Percentiles rank a stretch among this genome's conserved stretches.
Conservation (phyloP, 148 eudicot species). For the Camellia granthamiana region DNA sequence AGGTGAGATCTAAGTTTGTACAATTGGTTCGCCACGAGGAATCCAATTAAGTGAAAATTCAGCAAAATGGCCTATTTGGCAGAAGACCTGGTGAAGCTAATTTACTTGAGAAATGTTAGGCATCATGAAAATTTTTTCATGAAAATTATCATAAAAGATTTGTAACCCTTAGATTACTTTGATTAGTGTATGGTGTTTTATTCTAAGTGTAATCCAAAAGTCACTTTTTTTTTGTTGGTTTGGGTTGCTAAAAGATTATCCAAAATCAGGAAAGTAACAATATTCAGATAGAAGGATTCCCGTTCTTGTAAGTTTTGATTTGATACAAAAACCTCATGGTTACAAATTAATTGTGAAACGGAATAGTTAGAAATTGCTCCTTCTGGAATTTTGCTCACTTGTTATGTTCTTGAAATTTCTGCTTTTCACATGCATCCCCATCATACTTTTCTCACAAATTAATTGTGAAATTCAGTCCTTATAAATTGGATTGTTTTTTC, state of each 20-base stretch:
- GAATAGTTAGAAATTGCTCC: background rate
- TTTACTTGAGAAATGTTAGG: too few relatives aligned
- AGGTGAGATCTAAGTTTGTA: slow-evolving; percentile 54
- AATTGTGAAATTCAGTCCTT: background rate
- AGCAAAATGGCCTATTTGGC: background rate
- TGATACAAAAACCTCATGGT: background rate
- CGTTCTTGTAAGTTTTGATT: background rate
- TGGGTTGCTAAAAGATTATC: too few relatives aligned
- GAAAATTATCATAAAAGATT: too few relatives aligned
- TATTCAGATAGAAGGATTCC: background rate
- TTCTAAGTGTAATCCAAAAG: too few relatives aligned
- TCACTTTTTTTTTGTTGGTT: background rate
- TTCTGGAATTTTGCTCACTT: too few relatives aligned
- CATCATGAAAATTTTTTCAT: too few relatives aligned
- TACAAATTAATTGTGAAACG: background rate
- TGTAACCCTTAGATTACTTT: too few relatives aligned
- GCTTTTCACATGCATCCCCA: background rate
- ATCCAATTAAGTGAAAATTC: slow-evolving; percentile 23
- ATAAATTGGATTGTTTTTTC: too few relatives aligned
- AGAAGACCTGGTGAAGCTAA: background rate
- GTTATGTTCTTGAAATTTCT: background rate
- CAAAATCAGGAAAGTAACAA: too few relatives aligned
- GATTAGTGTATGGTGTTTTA: too few relatives aligned
- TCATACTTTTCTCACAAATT: background rate
- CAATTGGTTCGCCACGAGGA: slow-evolving; percentile 47